Evolutionary conservation across 352 stramenopile species (phyloP).

Genomic region (Phytophthora hibernalis): DNA sequence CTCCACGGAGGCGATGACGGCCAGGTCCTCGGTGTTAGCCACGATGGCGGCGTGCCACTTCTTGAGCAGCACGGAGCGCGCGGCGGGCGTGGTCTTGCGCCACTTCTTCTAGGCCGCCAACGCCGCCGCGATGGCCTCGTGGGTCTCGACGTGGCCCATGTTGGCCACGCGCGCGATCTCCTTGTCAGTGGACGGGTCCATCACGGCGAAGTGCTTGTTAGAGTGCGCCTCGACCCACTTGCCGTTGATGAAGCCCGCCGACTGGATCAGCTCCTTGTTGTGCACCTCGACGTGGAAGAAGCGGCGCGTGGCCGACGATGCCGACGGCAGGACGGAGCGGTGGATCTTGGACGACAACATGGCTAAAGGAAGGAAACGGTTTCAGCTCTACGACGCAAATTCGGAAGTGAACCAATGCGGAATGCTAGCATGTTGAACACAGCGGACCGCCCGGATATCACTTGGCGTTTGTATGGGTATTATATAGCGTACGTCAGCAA

Average conservation of each 20-base stretch:
- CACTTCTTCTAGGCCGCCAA: constrained; percentile 69
- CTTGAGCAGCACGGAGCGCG: constrained; percentile 74
- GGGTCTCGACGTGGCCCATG: constrained; percentile 73
- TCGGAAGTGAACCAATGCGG: constrained; percentile 35
- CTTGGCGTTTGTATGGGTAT: constrained; percentile 33
- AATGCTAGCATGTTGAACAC: no score
- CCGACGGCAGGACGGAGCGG: constrained; percentile 28
- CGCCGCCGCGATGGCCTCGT: constrained; percentile 78
- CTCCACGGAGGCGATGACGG: constrained; percentile 96
- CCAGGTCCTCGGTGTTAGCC: constrained; percentile 80
- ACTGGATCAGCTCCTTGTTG: constrained; percentile 76
- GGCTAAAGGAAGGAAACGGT: background rate
- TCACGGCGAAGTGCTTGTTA: constrained; percentile 63
- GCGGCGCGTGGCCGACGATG: constrained; percentile 23
- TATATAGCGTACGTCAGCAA: constrained; percentile 47
- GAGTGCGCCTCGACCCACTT: constrained; percentile 75
- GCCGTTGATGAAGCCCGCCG: constrained; percentile 80
- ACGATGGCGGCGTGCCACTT: constrained; percentile 84
- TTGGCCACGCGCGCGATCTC: constrained; percentile 74
- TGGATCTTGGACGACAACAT: constrained; percentile 47
- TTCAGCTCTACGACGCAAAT: constrained; percentile 26
- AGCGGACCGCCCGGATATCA: no score
- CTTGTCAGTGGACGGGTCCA: constrained; percentile 81
- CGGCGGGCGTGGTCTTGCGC: constrained; percentile 57
- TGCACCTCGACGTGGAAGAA: constrained; percentile 66